Conservation (phyloP, 371 early-diverging fungal genomes). For the Rhizopus sp. region DNA sequence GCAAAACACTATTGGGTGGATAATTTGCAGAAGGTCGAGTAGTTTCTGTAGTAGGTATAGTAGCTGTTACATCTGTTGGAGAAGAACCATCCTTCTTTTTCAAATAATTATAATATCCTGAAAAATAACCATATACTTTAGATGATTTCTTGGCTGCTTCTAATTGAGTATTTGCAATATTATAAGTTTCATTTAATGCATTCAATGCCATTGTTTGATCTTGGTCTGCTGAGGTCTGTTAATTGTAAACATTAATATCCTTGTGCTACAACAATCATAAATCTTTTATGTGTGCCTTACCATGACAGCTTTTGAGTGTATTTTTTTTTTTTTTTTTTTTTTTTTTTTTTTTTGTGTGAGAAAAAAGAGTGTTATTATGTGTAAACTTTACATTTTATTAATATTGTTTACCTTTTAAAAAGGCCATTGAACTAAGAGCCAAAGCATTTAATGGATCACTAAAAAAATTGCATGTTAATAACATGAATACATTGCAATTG, state of each 20-base stretch:
- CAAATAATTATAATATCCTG: slow-evolving; percentile 33
- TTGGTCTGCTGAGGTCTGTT: slow-evolving; percentile 50
- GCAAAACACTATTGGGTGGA: slow-evolving; percentile 57
- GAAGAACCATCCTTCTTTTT: slow-evolving; percentile 11
- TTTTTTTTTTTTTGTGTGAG: slow-evolving; percentile 23
- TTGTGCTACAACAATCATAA: too few species aligned
- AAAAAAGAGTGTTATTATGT: slow-evolving; percentile 14
- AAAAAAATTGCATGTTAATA: slow-evolving; percentile 6
- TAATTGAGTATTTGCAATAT: slow-evolving; percentile 47
- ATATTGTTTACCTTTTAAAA: slow-evolving; percentile 26
- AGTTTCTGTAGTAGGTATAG: too few species aligned
- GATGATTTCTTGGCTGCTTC: slow-evolving; percentile 33
- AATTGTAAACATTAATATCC: neutral
- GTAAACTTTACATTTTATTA: neutral
- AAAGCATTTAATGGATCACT: slow-evolving; percentile 47
- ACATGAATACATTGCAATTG: neutral
- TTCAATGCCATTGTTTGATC: slow-evolving; percentile 49
- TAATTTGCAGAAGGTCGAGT: slow-evolving; percentile 20
- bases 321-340: too few species aligned
- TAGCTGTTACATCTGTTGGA: neutral
- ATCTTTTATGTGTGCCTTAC: slow-evolving; percentile 16
- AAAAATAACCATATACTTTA: slow-evolving; percentile 29
- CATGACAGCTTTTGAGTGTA: slow-evolving; percentile 25
- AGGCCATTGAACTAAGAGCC: slow-evolving; percentile 45
- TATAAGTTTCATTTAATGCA: slow-evolving; percentile 38